Evolutionary conservation across 2,329 filamentous ascomycete genomes (phyloP).

Genomic region (Lanzia echinophila): DNA sequence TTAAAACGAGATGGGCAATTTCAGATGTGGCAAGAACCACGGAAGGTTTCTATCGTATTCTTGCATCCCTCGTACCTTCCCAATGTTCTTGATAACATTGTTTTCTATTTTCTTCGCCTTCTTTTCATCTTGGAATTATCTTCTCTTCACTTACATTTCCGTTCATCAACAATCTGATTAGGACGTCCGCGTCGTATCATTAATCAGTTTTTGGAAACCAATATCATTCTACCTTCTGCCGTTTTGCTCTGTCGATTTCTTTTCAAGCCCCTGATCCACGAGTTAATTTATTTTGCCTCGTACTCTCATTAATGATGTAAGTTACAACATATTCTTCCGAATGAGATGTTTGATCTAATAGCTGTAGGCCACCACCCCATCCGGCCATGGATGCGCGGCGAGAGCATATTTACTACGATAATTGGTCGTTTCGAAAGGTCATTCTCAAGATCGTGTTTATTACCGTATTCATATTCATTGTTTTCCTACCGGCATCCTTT

Average conservation of each 20-base stretch:
- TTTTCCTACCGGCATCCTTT: background rate
- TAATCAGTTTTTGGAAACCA: slow-evolving; percentile 9
- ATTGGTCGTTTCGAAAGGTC: slow-evolving; percentile 1
- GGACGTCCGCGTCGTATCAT: slow-evolving; percentile 9
- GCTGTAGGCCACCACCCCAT: background rate
- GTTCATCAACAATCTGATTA: slow-evolving; percentile 1
- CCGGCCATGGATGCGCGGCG: background rate
- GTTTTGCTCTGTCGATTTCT: background rate
- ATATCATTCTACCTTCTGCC: slow-evolving; percentile 1
- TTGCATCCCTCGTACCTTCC: slow-evolving; percentile 1
- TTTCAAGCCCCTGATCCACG: background rate
- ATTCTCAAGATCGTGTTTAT: slow-evolving; percentile 1
- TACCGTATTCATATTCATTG: slow-evolving; percentile 4
- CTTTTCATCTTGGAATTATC: background rate
- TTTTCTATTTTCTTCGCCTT: background rate
- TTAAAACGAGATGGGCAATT: too few species aligned
- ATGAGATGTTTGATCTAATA: background rate
- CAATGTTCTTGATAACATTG: background rate
- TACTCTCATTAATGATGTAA: background rate
- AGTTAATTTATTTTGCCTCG: background rate
- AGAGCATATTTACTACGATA: background rate
- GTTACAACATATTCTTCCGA: background rate
- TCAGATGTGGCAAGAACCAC: background rate
- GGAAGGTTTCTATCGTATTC: background rate
- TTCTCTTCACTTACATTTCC: background rate